Evolutionary conservation across 2,329 filamentous ascomycete genomes (phyloP), one percentile per base, ranked within the genome.

Genomic region (Diaporthe capsici): DNA sequence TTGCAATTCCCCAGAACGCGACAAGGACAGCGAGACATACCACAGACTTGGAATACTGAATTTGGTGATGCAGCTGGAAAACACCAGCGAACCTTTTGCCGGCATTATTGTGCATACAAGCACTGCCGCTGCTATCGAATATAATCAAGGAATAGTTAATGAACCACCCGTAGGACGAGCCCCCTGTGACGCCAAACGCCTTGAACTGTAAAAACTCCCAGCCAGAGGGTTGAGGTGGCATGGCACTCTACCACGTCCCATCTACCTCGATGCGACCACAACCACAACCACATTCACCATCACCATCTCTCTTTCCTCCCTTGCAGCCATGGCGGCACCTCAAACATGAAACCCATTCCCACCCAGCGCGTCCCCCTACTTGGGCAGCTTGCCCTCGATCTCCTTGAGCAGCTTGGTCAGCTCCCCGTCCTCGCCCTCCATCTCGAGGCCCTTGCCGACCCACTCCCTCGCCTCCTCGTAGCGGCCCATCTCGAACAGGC

Each of bases 401-500:
- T 94, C 93, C 84, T 88, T 91, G 78, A 93, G 83, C 82, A 95
- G 84, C 72, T 89, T 89, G 70, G 89, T 88, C 81, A 96, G 82
- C 82, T 94, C 90, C 78, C 86, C 85, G 85, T 92, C 90, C 84
- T 90, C 91, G 17, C 93, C 94, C 86, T 98, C 95, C 83, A 96
- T 92, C 87, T 98, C 96, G 75, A 98, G 84, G 0, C 92, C 95
- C 82, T 91, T 89, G 78, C 89, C 90, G 55, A 98, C 89, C 92
- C 95, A 97, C 78, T 93, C 92, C 80, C 88, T 88, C 1, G 96
- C 95, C 90, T 98, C 96, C 73, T 94, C 92, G 81, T 94, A 86
- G 76, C 96, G 85, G 1, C 94, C 94, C 97, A 98, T 98, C 91
- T 99, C 97, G 79, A 93, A 85, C 82, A 98, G 85, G 82, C 95